Conservation (phyloP, 108 stramenopile genomes). For the Skeletonema menzelii region DNA sequence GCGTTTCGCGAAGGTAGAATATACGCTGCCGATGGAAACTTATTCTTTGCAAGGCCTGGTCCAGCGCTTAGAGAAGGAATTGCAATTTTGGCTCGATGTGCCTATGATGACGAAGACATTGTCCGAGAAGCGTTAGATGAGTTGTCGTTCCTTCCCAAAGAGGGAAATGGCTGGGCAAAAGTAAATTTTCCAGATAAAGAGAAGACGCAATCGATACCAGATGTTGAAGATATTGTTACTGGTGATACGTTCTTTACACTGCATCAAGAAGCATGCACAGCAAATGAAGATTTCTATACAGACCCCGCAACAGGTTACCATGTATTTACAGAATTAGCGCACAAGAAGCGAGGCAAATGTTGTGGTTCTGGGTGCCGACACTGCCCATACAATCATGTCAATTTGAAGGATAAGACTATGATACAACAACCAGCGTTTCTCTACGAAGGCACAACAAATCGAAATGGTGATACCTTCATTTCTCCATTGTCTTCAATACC, state of each 20-base stretch:
- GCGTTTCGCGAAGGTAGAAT: slow-evolving; percentile 58
- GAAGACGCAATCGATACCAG: slow-evolving; percentile 2
- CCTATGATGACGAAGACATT: slow-evolving; percentile 46
- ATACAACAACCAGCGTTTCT: slow-evolving; percentile 80
- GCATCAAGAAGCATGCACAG: slow-evolving; percentile 61
- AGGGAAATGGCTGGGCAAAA: slow-evolving; percentile 33
- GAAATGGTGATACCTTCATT: neutral
- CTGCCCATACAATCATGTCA: slow-evolving; percentile 87
- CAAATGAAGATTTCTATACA: slow-evolving; percentile 54
- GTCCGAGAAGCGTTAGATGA: slow-evolving; percentile 49
- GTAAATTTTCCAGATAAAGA: slow-evolving; percentile 1
- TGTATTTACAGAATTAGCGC: slow-evolving; percentile 85
- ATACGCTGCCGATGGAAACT: slow-evolving; percentile 82
- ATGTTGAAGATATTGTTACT: slow-evolving; percentile 33
- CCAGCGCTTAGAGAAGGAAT: slow-evolving; percentile 77
- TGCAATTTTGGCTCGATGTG: slow-evolving; percentile 72
- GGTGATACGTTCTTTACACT: slow-evolving; percentile 38
- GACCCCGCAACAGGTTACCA: slow-evolving; percentile 90
- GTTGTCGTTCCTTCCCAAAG: slow-evolving; percentile 40
- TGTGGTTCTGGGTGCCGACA: slow-evolving; percentile 93
- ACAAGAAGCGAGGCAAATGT: slow-evolving; percentile 84
- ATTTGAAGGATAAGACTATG: slow-evolving; percentile 66
- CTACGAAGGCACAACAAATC: slow-evolving; percentile 33
- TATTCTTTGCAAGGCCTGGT: slow-evolving; percentile 88
- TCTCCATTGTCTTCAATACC: slow-evolving; percentile 31